Evolutionary conservation across 331 rosid genomes (phyloP).

Genomic region (Spiraea crenata): DNA sequence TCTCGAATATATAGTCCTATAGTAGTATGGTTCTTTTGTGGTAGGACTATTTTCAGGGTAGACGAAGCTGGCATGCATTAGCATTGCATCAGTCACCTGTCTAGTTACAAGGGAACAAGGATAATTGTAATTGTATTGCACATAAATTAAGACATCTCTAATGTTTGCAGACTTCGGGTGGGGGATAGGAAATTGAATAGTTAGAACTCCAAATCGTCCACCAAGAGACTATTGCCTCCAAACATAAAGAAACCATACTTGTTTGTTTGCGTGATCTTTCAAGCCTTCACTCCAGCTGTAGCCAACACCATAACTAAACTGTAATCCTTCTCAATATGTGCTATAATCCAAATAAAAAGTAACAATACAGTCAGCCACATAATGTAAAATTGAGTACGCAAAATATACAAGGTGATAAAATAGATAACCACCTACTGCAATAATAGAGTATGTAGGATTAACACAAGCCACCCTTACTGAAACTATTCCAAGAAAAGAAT

Average conservation of each 20-base stretch:
- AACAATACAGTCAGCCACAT: background rate
- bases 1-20: conserved; percentile 85
- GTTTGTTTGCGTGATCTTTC: conserved; percentile 76
- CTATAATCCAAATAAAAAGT: conserved; percentile 29
- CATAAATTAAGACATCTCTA: background rate
- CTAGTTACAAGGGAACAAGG: conserved; percentile 12
- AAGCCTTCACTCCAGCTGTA: conserved; percentile 98
- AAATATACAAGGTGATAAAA: no score
- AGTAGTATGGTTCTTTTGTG: conserved; percentile 83
- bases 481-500: background rate
- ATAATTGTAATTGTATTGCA: conserved; percentile 9
- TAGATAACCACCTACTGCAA: no score
- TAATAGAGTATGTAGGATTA: background rate
- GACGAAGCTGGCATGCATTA: conserved; percentile 58
- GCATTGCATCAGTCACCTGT: conserved; percentile 81
- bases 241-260: conserved; percentile 45
- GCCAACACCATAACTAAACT: conserved; percentile 96
- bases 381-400: background rate
- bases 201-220: background rate
- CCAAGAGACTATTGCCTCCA: background rate
- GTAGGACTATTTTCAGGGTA: conserved; percentile 94
- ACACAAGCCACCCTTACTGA: background rate
- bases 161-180: background rate
- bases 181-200: background rate
- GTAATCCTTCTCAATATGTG: conserved; percentile 95